Percentiles rank a stretch among this genome's conserved stretches.
Evolutionary conservation across 257 asterid genomes (phyloP).

Genomic region (Nicotiana noctiflora): DNA sequence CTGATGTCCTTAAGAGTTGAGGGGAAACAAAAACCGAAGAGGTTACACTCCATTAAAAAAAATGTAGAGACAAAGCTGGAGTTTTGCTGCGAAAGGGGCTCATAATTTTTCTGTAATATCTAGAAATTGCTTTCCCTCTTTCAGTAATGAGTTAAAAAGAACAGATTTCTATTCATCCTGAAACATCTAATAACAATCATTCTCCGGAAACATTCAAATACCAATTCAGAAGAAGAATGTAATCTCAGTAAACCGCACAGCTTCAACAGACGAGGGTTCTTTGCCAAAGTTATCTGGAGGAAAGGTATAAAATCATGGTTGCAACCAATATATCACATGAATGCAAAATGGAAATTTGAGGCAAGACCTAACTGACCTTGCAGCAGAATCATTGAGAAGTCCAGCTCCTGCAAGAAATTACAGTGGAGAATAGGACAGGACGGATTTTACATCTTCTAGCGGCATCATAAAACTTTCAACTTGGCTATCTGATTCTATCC

Average conservation of each 20-base stretch:
- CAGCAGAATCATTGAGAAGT: slow-evolving; percentile 19
- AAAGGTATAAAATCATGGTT: neutral
- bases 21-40: neutral
- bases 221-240: slow-evolving; percentile 5
- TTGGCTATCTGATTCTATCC: slow-evolving; percentile 8
- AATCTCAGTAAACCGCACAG: neutral
- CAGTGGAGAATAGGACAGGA: slow-evolving; percentile 11
- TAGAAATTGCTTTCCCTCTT: neutral
- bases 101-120: neutral
- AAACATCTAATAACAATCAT: neutral
- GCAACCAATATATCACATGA: neutral
- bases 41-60: neutral
- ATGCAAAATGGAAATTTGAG: neutral
- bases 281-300: neutral
- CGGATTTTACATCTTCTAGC: slow-evolving; percentile 6
- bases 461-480: slow-evolving; percentile 5
- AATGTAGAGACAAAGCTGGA: neutral
- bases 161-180: neutral
- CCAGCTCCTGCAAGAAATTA: slow-evolving; percentile 16
- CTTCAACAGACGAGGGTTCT: neutral
- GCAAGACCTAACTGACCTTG: slow-evolving; percentile 31
- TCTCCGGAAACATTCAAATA: neutral
- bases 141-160: neutral
- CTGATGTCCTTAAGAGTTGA: neutral
- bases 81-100: neutral